Conservation (phyloP, 805 yeast species). For the Torulaspora quercuum region DNA sequence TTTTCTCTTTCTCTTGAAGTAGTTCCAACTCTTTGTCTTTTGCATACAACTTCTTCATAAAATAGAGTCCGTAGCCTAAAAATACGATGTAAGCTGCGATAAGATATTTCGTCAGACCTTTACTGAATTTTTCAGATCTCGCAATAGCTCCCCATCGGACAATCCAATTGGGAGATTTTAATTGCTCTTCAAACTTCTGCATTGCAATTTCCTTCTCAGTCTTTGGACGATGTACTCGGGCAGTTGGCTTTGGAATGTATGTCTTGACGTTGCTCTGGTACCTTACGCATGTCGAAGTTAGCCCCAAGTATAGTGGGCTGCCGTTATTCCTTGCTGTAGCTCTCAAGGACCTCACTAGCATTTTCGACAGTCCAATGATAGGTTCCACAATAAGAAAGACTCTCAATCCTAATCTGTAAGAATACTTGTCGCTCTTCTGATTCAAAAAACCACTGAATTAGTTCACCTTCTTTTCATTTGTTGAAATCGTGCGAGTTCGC, state of each 20-base stretch:
- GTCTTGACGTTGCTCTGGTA: slow-evolving; percentile 14
- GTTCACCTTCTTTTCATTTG: not conserved
- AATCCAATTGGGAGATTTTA: slow-evolving; percentile 38
- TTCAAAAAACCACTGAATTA: too few relatives aligned
- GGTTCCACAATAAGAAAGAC: not conserved
- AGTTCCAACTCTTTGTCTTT: slow-evolving; percentile 59
- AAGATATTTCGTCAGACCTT: slow-evolving; percentile 59
- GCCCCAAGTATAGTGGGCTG: not conserved
- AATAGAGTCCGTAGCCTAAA: slow-evolving; percentile 55
- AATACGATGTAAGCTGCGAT: slow-evolving; percentile 57
- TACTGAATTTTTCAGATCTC: slow-evolving; percentile 55
- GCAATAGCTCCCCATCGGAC: slow-evolving; percentile 53
- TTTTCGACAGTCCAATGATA: not conserved
- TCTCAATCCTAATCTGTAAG: too few relatives aligned
- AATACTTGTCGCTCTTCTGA: too few relatives aligned
- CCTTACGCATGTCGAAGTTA: slow-evolving; percentile 3
- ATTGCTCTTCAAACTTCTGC: slow-evolving; percentile 35
- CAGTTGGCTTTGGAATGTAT: slow-evolving; percentile 21
- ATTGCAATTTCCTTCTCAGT: slow-evolving; percentile 36
- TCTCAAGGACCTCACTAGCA: slow-evolving; percentile 5
- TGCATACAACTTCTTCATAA: slow-evolving; percentile 61
- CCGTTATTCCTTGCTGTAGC: not conserved
- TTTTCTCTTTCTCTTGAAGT: slow-evolving; percentile 39
- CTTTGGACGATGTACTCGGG: slow-evolving; percentile 24
- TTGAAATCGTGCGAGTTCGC: slow-evolving; percentile 2